phyloP scores from a whole-genome alignment of 768 basidiomycete species.

The Zangia roseola region DNA sequence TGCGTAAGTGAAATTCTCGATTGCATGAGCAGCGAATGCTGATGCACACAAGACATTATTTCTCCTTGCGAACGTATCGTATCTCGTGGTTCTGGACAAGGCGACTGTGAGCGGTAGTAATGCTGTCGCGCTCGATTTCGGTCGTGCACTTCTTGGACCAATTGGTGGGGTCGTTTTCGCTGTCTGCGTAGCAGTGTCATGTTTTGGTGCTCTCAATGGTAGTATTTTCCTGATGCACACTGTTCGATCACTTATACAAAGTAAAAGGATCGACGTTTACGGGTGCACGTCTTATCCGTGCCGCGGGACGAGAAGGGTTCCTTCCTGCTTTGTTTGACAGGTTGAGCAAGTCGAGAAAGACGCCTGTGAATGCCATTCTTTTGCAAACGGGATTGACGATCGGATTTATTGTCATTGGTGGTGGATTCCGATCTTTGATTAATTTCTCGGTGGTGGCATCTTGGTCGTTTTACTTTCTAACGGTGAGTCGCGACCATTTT shows the following conservation, averaged over 20 bases:
- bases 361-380: slow-evolving; percentile 85
- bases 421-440: slow-evolving; percentile 84
- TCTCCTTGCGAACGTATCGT: slow-evolving; percentile 80
- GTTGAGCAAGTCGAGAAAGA: slow-evolving; percentile 70
- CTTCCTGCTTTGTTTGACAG: slow-evolving; percentile 82
- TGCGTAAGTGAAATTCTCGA: slow-evolving; percentile 44
- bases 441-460: slow-evolving; percentile 88
- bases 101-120: slow-evolving; percentile 73
- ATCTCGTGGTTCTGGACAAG: slow-evolving; percentile 91
- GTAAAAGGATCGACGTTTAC: slow-evolving; percentile 66
- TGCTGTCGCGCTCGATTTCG: slow-evolving; percentile 90
- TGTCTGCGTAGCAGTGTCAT: slow-evolving; percentile 88
- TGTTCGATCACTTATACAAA: slow-evolving; percentile 4
- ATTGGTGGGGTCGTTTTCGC: slow-evolving; percentile 88
- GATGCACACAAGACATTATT: slow-evolving; percentile 58
- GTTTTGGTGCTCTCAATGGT: slow-evolving; percentile 94
- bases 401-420: slow-evolving; percentile 79
- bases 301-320: slow-evolving; percentile 85
- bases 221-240: slow-evolving; percentile 10
- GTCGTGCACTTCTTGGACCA: slow-evolving; percentile 79
- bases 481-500: slow-evolving; percentile 45
- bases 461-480: slow-evolving; percentile 87
- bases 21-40: slow-evolving; percentile 2
- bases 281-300: slow-evolving; percentile 81
- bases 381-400: slow-evolving; percentile 76